A percentile compares a stretch with the other conserved stretches of the same genome.
phyloP scores from a whole-genome alignment of 2,329 filamentous ascomycete species.

The Clarireedia hainanense region DNA sequence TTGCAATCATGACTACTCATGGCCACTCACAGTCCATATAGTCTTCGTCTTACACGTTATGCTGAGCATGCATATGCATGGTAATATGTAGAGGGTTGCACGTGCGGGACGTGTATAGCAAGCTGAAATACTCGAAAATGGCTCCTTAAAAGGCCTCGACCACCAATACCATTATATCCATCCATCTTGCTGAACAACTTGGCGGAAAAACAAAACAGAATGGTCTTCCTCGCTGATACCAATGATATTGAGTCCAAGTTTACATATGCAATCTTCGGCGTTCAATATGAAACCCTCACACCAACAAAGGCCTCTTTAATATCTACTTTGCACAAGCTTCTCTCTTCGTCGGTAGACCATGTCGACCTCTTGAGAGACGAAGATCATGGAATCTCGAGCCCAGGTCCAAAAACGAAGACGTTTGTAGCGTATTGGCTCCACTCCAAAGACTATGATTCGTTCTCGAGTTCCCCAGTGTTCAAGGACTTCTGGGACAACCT shows the following conservation, averaged over 20 bases:
- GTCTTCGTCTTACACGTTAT: too few relatives aligned
- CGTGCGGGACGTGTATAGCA: too few relatives aligned
- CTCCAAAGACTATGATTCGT: slow-evolving; percentile 23
- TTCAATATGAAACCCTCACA: slow-evolving; percentile 12
- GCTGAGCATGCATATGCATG: too few relatives aligned
- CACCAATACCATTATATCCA: too few relatives aligned
- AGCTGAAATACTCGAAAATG: too few relatives aligned
- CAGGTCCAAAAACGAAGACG: slow-evolving; percentile 4
- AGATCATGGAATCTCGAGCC: slow-evolving; percentile 7
- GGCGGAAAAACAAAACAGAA: background rate
- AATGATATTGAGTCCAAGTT: slow-evolving; percentile 10
- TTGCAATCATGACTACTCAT: too few relatives aligned
- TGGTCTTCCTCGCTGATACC: slow-evolving; percentile 15
- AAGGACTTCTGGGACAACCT: slow-evolving; percentile 14
- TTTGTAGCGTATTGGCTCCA: slow-evolving; percentile 15
- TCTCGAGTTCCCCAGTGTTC: background rate
- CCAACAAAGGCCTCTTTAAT: slow-evolving; percentile 7
- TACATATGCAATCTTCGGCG: slow-evolving; percentile 13
- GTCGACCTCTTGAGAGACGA: slow-evolving; percentile 12
- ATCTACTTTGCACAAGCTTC: slow-evolving; percentile 7
- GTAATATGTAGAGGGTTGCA: too few relatives aligned
- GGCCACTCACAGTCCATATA: too few relatives aligned
- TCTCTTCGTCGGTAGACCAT: slow-evolving; percentile 12
- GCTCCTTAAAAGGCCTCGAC: too few relatives aligned
- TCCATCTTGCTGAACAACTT: too few relatives aligned